These are phyloP conservation scores for Trichophyton equinum DNA, from an alignment of 2,329 filamentous ascomycete genomes.

Conservation along the genomic window DNA sequence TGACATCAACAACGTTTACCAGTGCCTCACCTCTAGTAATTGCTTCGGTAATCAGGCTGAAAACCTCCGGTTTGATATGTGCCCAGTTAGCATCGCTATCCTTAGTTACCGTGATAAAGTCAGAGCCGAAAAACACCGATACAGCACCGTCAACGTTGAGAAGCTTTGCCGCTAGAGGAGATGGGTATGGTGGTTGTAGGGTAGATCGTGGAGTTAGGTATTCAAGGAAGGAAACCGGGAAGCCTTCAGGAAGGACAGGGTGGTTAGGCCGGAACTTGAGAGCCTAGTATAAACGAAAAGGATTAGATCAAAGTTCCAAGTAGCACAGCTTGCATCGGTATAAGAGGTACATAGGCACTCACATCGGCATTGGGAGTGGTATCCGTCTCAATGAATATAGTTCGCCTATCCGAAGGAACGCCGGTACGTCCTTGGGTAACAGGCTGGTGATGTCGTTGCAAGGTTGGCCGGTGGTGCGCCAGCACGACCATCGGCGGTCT, in stretches of 20 bases:
- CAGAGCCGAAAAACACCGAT: conserved; percentile 81
- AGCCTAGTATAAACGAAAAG: conserved; percentile 29
- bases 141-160: conserved; percentile 93
- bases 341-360: conserved; percentile 17
- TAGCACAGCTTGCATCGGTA: not conserved
- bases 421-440: conserved; percentile 25
- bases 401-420: conserved; percentile 43
- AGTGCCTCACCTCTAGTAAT: conserved; percentile 73
- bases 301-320: conserved; percentile 5
- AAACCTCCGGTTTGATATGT: conserved; percentile 89
- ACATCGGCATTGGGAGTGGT: conserved; percentile 87
- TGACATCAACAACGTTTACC: conserved; percentile 57
- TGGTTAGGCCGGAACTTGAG: conserved; percentile 94
- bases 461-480: conserved; percentile 36
- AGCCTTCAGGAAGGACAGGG: conserved; percentile 61
- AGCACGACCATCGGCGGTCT: conserved; percentile 35
- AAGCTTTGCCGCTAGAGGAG: conserved; percentile 76
- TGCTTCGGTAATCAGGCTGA: conserved; percentile 85
- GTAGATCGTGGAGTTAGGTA: conserved; percentile 83
- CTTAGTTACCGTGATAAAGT: conserved; percentile 97
- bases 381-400: conserved; percentile 97
- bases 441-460: conserved; percentile 33
- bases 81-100: conserved; percentile 79
- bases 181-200: conserved; percentile 76
- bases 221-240: conserved; percentile 72